A percentile compares a stretch with the other conserved stretches of the same genome.
Evolutionary conservation across 306 rosid genomes (phyloP).

Genomic region (Pterocarpus macrocarpus): DNA sequence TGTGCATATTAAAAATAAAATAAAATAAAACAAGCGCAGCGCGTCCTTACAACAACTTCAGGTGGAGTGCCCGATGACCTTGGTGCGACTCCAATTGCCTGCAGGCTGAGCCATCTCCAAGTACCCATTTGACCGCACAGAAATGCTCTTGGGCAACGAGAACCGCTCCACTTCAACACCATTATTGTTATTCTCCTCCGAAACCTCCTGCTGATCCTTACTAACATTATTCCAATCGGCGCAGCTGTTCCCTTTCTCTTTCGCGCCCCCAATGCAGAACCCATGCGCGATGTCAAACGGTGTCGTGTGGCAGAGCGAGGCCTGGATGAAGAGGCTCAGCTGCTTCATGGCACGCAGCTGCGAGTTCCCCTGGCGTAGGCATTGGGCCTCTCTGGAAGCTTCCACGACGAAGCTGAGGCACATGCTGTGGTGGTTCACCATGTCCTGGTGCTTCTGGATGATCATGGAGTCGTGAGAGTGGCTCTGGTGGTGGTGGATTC

Average conservation of each 20-base stretch:
- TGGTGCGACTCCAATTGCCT: constrained; percentile 48
- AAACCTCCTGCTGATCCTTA: constrained; percentile 19
- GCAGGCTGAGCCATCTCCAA: constrained; percentile 49
- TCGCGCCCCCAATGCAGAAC: background rate
- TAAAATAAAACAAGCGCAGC: too few species aligned
- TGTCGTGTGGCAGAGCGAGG: constrained; percentile 33
- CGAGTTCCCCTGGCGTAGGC: constrained; percentile 62
- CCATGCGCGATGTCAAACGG: constrained; percentile 19
- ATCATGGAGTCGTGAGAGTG: constrained; percentile 45
- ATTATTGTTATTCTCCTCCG: constrained; percentile 47
- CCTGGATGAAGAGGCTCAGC: constrained; percentile 56
- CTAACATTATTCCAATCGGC: constrained; percentile 23
- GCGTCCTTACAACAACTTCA: constrained; percentile 53
- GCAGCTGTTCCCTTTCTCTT: background rate
- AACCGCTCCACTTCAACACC: constrained; percentile 54
- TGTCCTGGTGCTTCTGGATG: constrained; percentile 68
- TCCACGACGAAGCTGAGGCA: constrained; percentile 63
- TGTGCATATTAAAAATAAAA: too few species aligned
- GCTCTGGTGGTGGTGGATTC: background rate
- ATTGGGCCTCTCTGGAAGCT: constrained; percentile 56
- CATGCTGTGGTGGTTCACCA: constrained; percentile 71
- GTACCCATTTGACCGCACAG: constrained; percentile 72
- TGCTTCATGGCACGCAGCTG: constrained; percentile 61
- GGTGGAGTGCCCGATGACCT: constrained; percentile 38
- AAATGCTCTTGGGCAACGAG: constrained; percentile 76